A percentile compares a stretch with the other conserved stretches of the same genome.
phyloP scores from a whole-genome alignment of 805 yeast species.

The Kluyveromyces wickerhamii region DNA sequence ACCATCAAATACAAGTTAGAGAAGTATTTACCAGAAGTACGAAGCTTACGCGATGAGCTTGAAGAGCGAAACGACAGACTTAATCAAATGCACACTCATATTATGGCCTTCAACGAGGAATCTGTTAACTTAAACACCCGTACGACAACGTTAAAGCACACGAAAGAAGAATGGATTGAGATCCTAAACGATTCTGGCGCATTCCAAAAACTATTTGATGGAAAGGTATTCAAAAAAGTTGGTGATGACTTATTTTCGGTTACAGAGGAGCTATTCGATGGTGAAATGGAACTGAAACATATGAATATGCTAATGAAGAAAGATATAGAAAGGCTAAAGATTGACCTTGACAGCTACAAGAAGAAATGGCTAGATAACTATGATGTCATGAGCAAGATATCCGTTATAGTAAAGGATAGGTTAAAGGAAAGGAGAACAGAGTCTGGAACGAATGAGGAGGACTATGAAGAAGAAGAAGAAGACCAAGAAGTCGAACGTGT shows the following conservation, averaged over 20 bases:
- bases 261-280: conserved; percentile 23
- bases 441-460: conserved; percentile 3
- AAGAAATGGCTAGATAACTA: conserved; percentile 27
- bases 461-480: conserved; percentile 8
- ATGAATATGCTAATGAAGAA: conserved; percentile 19
- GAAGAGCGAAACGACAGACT: conserved; percentile 17
- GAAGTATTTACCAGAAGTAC: conserved; percentile 13
- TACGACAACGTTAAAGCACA: conserved; percentile 17
- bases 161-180: conserved; percentile 23
- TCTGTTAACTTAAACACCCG: conserved; percentile 18
- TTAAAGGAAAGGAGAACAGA: conserved; percentile 16
- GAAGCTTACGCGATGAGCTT: conserved; percentile 9
- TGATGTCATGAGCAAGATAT: conserved; percentile 21
- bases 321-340: conserved; percentile 18
- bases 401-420: conserved; percentile 21
- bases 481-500: conserved; percentile 6
- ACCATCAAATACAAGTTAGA: conserved; percentile 11
- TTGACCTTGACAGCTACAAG: conserved; percentile 19
- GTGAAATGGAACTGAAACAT: conserved; percentile 20
- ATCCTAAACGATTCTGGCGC: conserved; percentile 17
- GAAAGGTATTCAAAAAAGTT: conserved; percentile 13
- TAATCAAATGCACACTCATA: conserved; percentile 19
- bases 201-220: conserved; percentile 17
- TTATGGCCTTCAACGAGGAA: conserved; percentile 19
- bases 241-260: conserved; percentile 15